These are phyloP conservation scores for Tylopilus balloui DNA, from an alignment of 768 basidiomycete species.

Conservation along the genomic window DNA sequence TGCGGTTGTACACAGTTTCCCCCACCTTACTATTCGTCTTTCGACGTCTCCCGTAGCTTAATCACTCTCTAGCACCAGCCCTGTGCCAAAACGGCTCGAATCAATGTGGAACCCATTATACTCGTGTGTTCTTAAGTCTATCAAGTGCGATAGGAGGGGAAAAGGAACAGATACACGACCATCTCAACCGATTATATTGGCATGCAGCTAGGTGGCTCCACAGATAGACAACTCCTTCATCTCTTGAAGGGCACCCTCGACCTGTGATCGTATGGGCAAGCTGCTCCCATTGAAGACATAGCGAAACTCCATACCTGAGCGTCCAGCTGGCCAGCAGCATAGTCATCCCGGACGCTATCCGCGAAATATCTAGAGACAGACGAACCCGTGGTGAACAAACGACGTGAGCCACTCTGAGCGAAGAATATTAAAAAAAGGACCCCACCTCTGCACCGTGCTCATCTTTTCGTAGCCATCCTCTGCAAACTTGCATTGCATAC, in stretches of 20 bases:
- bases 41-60: conserved; percentile 7
- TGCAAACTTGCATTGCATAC: conserved; percentile 96
- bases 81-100: conserved; percentile 4
- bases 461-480: conserved; percentile 98
- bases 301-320: conserved; percentile 57
- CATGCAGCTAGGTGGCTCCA: conserved; percentile 45
- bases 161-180: conserved; percentile 9
- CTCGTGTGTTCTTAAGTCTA: conserved; percentile 2
- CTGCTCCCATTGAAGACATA: background rate
- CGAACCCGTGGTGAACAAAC: background rate
- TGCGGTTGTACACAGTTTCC: conserved; percentile 20
- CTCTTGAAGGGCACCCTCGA: conserved; percentile 95
- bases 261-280: conserved; percentile 39
- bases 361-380: conserved; percentile 65
- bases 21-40: conserved; percentile 1
- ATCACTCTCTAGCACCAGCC: conserved; percentile 20
- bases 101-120: conserved; percentile 10
- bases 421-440: background rate
- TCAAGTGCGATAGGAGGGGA: background rate
- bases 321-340: conserved; percentile 94
- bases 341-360: conserved; percentile 90
- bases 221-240: conserved; percentile 96
- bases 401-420: background rate
- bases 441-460: conserved; percentile 83
- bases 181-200: background rate